phyloP scores from a whole-genome alignment of 768 basidiomycete species.

The Mycena leptocephala region DNA sequence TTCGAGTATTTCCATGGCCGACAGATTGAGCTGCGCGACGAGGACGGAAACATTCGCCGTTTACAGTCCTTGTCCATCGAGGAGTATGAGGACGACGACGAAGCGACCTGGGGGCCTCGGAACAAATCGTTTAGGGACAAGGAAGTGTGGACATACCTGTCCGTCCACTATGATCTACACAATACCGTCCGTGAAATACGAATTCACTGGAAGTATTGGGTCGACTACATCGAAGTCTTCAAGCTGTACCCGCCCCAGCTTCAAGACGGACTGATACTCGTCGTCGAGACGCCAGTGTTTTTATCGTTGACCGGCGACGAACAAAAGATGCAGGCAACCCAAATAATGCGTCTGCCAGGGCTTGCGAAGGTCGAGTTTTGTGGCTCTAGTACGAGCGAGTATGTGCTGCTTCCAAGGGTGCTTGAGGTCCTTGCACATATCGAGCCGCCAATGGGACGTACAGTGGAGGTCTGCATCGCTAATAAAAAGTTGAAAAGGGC shows the following conservation, averaged over 20 bases:
- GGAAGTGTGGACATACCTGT: slow-evolving; percentile 1
- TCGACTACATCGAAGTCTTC: neutral
- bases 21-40: neutral
- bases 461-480: neutral
- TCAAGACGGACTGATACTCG: neutral
- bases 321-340: neutral
- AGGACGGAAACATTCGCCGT: neutral
- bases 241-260: neutral
- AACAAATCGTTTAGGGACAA: too few relatives aligned
- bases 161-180: neutral
- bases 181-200: slow-evolving; percentile 14
- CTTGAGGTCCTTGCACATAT: neutral
- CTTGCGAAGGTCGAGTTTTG: slow-evolving; percentile 1
- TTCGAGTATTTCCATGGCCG: neutral
- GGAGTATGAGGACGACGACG: too few relatives aligned
- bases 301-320: neutral
- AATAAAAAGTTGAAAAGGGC: neutral
- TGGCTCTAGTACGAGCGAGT: too few relatives aligned
- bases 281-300: neutral
- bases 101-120: too few relatives aligned
- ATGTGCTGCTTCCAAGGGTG: neutral
- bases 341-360: neutral
- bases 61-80: neutral
- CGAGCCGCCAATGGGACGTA: neutral
- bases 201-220: neutral